Conservation (phyloP, 1,284 basidiomycete species). For the Coniferiporia sulphurascens region DNA sequence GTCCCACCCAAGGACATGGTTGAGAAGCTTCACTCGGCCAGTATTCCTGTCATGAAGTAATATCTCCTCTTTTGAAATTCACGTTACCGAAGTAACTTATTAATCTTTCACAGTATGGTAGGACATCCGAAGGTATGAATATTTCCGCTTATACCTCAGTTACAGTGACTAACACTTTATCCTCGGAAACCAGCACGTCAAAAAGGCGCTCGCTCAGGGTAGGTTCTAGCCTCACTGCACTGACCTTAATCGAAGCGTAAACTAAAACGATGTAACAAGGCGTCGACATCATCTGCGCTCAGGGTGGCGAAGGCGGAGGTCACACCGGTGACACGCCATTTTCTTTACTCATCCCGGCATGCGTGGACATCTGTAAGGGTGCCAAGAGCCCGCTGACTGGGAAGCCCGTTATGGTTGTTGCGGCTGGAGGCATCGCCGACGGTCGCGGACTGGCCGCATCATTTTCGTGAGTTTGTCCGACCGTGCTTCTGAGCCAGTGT, state of each 20-base stretch:
- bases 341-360: constrained; percentile 74
- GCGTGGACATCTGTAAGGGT: constrained; percentile 70
- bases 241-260: not conserved
- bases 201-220: constrained; percentile 74
- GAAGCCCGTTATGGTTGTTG: constrained; percentile 70
- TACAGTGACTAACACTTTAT: not conserved
- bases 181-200: constrained; percentile 52
- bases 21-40: constrained; percentile 73
- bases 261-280: constrained; percentile 34
- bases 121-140: constrained; percentile 72
- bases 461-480: constrained; percentile 49
- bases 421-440: constrained; percentile 81
- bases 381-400: constrained; percentile 70
- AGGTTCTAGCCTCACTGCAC: constrained; percentile 4
- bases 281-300: constrained; percentile 85
- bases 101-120: constrained; percentile 59
- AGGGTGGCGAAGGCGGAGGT: constrained; percentile 74
- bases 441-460: constrained; percentile 79
- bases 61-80: constrained; percentile 21
- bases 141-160: not conserved
- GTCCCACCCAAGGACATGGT: constrained; percentile 82
- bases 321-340: constrained; percentile 75
- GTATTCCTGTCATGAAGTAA: constrained; percentile 82
- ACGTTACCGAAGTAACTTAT: not conserved
- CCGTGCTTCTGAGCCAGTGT: not conserved